A percentile compares a stretch with the other conserved stretches of the same genome.
Evolutionary conservation across 768 basidiomycete species (phyloP).

Genomic region (Leccinellum albellum): DNA sequence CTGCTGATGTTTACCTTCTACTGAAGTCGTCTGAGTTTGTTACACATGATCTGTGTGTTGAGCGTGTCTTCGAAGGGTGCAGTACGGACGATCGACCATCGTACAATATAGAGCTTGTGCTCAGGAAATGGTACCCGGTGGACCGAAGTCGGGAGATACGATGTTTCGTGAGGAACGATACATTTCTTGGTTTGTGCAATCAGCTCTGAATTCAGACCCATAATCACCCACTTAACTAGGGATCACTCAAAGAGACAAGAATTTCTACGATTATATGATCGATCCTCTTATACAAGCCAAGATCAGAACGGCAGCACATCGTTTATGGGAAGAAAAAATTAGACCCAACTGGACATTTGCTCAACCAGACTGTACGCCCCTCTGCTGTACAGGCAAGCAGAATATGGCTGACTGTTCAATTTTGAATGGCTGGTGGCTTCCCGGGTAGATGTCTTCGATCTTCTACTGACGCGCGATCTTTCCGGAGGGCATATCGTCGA

Average conservation of each 20-base stretch:
- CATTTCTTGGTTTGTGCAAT: slow-evolving; percentile 58
- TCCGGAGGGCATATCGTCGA: slow-evolving; percentile 78
- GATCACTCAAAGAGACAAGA: slow-evolving; percentile 83
- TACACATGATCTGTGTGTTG: slow-evolving; percentile 65
- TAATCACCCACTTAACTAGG: slow-evolving; percentile 40
- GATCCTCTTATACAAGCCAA: slow-evolving; percentile 49
- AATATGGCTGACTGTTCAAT: not conserved
- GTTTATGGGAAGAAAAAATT: slow-evolving; percentile 71
- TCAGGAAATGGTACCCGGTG: slow-evolving; percentile 87
- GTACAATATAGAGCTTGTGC: slow-evolving; percentile 77
- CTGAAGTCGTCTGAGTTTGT: slow-evolving; percentile 93
- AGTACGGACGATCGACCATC: slow-evolving; percentile 8
- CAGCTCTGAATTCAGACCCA: not conserved
- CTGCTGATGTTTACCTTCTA: slow-evolving; percentile 86
- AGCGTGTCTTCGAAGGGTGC: slow-evolving; percentile 68
- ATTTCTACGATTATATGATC: slow-evolving; percentile 84
- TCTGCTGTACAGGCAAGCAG: not conserved
- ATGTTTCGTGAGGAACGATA: slow-evolving; percentile 79
- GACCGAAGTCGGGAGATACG: slow-evolving; percentile 82
- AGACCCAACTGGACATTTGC: slow-evolving; percentile 50
- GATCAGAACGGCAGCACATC: slow-evolving; percentile 48
- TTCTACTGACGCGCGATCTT: slow-evolving; percentile 81
- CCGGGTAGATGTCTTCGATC: slow-evolving; percentile 70
- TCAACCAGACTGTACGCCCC: slow-evolving; percentile 60
- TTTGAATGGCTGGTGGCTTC: not conserved